Base-by-base conservation (phyloP, 805 yeast species). In the Wickerhamiella azyma region DNA sequence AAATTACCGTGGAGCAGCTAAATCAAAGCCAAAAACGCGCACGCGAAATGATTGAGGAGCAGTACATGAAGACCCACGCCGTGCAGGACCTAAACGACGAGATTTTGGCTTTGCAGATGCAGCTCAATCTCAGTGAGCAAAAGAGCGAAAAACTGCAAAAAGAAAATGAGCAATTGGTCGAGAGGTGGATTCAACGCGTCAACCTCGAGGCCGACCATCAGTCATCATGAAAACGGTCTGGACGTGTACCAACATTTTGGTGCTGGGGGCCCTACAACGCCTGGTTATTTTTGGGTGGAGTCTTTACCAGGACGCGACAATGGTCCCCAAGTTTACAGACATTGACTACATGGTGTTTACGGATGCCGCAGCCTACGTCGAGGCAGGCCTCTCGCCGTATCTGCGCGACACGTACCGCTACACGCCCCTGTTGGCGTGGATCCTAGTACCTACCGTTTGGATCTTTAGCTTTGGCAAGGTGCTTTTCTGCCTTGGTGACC, bases 321-420 rank as follows among this genome's bases (percentile, higher is more conserved):
- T 84, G 76, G 76, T 76, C 9, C 81, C 88, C 16, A 80, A 81
- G 51, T 92, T 85, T 66, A 92, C 98, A 0, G 98, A 92, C 57
- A 82, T 92, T 41, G 98, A 92, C 62, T 92, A 92, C 63, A 69
- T 77, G 59, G 98, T 92, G 41, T 92, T 92, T 60, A 77, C 94
- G 2, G 97, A 92, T 66, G 97, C 98, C 8, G 77, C 96, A 1
- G 64, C 68, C 32, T 85, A 74, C 57, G 82, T 85, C 9, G 68
- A 68, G 52, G 75, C 76, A 2, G 70, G 69, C 1, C 40, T 53
- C 21, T 79, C 94, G 0, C 98, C 98, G 1, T 92, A 83, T 56
- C 54, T 60, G 17, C 68, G 98, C 51, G 95, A 81, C 47, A 92
- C 98, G 0, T 92, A 89, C 57, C 66, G 98, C 39, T 92, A 92